These are phyloP conservation scores for Wickerhamomyces sydowiorum DNA, from an alignment of 805 yeast species.

Conservation along the genomic window DNA sequence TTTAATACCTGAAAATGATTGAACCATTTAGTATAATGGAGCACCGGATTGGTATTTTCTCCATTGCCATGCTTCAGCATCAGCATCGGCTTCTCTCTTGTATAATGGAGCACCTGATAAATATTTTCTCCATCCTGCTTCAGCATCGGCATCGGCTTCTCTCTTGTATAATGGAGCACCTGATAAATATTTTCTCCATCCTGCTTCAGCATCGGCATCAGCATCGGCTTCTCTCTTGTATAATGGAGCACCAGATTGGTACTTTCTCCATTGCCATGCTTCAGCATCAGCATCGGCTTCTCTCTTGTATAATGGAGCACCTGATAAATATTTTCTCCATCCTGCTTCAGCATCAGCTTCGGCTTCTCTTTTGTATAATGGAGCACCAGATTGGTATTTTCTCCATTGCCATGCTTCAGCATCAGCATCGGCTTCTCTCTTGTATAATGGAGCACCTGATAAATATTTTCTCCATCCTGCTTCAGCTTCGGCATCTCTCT, in stretches of 20 bases:
- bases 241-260: neutral
- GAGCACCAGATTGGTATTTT: neutral
- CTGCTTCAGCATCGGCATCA: neutral
- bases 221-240: neutral
- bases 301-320: neutral
- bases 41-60: neutral
- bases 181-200: neutral
- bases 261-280: neutral
- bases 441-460: neutral
- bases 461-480: neutral
- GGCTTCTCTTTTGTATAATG: neutral
- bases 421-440: conserved; percentile 1
- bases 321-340: neutral
- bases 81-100: conserved; percentile 1
- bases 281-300: conserved; percentile 1
- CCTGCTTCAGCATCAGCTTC: neutral
- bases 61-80: neutral
- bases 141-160: conserved; percentile 1
- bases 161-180: neutral
- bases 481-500: neutral
- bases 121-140: neutral
- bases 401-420: neutral
- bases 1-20: too few relatives aligned
- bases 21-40: neutral
- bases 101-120: neutral